Percentiles rank a stretch among this genome's conserved stretches.
Evolutionary conservation across 495 filamentous ascomycete genomes (phyloP).

Genomic region (Xylaria cubensis): DNA sequence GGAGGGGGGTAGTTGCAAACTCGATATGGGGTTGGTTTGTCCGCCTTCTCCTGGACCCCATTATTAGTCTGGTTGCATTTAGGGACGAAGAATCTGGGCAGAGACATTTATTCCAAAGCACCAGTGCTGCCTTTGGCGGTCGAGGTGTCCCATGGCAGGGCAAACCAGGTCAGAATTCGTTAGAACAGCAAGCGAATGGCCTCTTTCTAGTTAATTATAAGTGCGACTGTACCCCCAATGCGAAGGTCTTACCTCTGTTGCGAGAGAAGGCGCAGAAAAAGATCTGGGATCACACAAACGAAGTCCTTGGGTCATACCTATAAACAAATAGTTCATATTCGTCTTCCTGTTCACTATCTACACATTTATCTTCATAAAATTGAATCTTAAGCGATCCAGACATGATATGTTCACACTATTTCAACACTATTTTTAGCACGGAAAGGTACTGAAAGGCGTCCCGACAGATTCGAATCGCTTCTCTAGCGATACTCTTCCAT

Average conservation of each 20-base stretch:
- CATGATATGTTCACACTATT: neutral
- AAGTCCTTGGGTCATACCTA: constrained; percentile 40
- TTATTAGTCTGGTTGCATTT: constrained; percentile 30
- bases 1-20: constrained; percentile 34
- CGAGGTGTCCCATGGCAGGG: constrained; percentile 38
- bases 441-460: neutral
- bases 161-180: constrained; percentile 33
- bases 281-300: constrained; percentile 42
- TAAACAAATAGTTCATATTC: constrained; percentile 4
- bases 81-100: constrained; percentile 40
- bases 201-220: constrained; percentile 44
- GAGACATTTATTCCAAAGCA: constrained; percentile 42
- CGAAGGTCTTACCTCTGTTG: constrained; percentile 38
- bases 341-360: neutral
- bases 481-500: neutral
- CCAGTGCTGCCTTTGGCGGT: constrained; percentile 44
- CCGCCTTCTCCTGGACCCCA: constrained; percentile 34
- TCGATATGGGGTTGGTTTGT: constrained; percentile 35
- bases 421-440: neutral
- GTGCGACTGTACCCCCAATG: constrained; percentile 39
- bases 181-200: constrained; percentile 30
- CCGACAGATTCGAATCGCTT: neutral
- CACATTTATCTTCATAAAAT: neutral
- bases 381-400: neutral
- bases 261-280: constrained; percentile 36